Percentiles rank a stretch among this genome's conserved stretches.
These are phyloP conservation scores for Circinella minor DNA, from an alignment of 371 early-diverging fungal species.

Conservation along the genomic window DNA sequence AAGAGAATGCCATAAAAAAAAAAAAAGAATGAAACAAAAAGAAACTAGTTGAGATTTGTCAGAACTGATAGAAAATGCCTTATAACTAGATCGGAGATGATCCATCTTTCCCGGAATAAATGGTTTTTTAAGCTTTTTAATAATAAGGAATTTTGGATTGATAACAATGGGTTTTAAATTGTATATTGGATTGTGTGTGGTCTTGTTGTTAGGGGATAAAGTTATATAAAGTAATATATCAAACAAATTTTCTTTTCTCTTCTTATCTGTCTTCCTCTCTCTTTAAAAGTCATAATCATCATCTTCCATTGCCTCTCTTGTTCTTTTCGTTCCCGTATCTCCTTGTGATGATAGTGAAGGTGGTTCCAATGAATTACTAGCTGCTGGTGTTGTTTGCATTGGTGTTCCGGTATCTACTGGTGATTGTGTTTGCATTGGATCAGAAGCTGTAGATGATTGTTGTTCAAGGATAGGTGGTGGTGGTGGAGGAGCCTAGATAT, in stretches of 20 bases:
- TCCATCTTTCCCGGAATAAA: too few relatives aligned
- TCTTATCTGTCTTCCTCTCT: neutral
- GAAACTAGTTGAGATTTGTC: neutral
- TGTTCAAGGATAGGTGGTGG: slow-evolving; percentile 31
- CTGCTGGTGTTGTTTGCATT: slow-evolving; percentile 7
- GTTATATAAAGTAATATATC: too few relatives aligned
- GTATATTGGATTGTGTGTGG: too few relatives aligned
- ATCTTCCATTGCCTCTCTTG: slow-evolving; percentile 50
- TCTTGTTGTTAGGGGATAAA: too few relatives aligned
- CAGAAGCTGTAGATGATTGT: slow-evolving; percentile 9
- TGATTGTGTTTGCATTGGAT: slow-evolving; percentile 8
- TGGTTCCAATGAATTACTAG: slow-evolving; percentile 3
- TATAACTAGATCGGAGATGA: too few relatives aligned
- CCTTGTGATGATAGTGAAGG: neutral
- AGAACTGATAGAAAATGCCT: neutral
- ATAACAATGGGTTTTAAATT: too few relatives aligned
- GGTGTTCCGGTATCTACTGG: slow-evolving; percentile 7
- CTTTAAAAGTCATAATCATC: slow-evolving; percentile 53
- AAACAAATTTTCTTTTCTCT: neutral
- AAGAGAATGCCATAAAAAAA: slow-evolving; percentile 70
- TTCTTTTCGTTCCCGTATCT: slow-evolving; percentile 23
- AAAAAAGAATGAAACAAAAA: neutral
- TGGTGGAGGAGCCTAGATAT: slow-evolving; percentile 43
- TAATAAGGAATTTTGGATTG: too few relatives aligned
- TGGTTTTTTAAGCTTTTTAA: too few relatives aligned